A percentile compares a stretch with the other conserved stretches of the same genome.
These are phyloP conservation scores for Penicillium aurantiogriseum DNA, from an alignment of 2,329 filamentous ascomycete genomes.

Conservation along the genomic window DNA sequence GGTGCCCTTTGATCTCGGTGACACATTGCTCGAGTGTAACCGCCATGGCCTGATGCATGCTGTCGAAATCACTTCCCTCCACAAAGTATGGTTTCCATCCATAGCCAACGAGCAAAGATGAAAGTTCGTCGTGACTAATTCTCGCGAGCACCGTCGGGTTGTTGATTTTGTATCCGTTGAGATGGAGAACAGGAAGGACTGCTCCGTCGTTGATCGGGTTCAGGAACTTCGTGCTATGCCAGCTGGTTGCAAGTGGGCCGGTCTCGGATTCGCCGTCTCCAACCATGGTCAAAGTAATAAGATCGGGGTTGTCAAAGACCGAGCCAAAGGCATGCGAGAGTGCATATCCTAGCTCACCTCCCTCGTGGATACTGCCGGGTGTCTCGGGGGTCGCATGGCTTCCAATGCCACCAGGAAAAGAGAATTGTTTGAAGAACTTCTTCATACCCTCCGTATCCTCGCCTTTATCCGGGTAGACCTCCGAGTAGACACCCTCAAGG, in stretches of 20 bases:
- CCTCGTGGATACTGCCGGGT: conserved; percentile 73
- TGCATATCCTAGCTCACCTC: conserved; percentile 78
- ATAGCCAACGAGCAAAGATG: conserved; percentile 68
- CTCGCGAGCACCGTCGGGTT: conserved; percentile 72
- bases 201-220: conserved; percentile 76
- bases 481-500: conserved; percentile 73
- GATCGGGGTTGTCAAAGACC: conserved; percentile 71
- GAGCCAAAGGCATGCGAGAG: conserved; percentile 75
- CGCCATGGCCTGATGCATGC: conserved; percentile 81
- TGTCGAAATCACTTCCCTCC: conserved; percentile 68
- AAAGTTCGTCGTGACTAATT: conserved; percentile 71
- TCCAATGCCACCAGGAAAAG: conserved; percentile 75
- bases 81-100: conserved; percentile 80
- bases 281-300: conserved; percentile 75
- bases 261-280: conserved; percentile 82
- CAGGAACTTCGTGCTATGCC: conserved; percentile 80
- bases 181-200: conserved; percentile 72
- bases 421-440: conserved; percentile 79
- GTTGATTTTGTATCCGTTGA: conserved; percentile 85
- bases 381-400: conserved; percentile 78
- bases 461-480: conserved; percentile 72
- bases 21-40: conserved; percentile 72
- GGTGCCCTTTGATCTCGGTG: conserved; percentile 64
- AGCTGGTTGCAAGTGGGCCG: conserved; percentile 72
- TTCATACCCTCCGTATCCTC: conserved; percentile 68